Conservation (phyloP, 371 early-diverging fungal species). For the Lichtheimia ornata region DNA sequence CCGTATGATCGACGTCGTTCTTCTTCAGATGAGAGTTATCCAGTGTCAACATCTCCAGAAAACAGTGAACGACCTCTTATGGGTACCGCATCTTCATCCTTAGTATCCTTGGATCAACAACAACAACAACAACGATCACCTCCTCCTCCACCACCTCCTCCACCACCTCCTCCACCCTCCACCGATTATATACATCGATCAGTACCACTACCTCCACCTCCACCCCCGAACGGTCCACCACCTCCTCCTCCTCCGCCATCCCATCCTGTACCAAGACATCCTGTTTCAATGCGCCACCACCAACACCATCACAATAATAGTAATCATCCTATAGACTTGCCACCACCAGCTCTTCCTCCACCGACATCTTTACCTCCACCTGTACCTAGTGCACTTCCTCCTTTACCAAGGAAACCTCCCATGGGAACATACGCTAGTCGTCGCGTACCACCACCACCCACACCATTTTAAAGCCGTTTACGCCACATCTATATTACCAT, state of each 20-base stretch:
- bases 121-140: background rate
- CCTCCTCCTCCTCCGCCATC: constrained; percentile 18
- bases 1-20: constrained; percentile 5
- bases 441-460: too few relatives aligned
- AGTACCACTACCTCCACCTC: constrained; percentile 2
- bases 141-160: constrained; percentile 6
- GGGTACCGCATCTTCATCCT: constrained; percentile 30
- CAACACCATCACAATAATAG: background rate
- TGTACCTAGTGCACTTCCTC: constrained; percentile 26
- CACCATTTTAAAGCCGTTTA: too few relatives aligned
- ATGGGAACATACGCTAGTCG: background rate
- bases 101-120: constrained; percentile 11
- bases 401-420: constrained; percentile 14
- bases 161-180: constrained; percentile 3
- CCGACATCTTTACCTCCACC: constrained; percentile 31
- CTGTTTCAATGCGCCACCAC: background rate
- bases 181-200: constrained; percentile 6
- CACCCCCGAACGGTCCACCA: background rate
- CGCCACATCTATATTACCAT: too few relatives aligned
- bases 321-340: constrained; percentile 6
- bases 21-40: constrained; percentile 37
- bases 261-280: constrained; percentile 16
- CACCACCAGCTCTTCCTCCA: constrained; percentile 26
- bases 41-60: constrained; percentile 34
- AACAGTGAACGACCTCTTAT: constrained; percentile 39